Base-by-base conservation (phyloP, 176 grass and related monocot genomes). In the Aegilops sharonensis region DNA sequence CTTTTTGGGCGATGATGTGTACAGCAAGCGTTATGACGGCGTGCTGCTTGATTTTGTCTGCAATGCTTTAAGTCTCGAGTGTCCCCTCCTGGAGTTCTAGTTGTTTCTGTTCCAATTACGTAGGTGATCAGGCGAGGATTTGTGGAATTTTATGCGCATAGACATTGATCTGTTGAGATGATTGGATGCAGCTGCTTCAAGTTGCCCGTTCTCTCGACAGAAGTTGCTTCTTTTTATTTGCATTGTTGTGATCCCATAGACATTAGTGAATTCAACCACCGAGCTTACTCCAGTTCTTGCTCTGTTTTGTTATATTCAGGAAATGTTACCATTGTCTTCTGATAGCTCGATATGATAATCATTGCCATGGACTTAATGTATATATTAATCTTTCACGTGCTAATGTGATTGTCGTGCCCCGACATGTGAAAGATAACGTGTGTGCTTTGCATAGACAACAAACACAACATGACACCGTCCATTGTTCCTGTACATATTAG, bases 141-240 rank as follows among this genome's bases (percentile, higher is more conserved):
- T 6, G n/a, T 84, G 69, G 15, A 27, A 66, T 36, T 83, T 42
- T 27, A 59, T 84, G 35, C 34, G 21, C 24, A 10, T 15, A 43
- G n/a, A 79, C 60, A 47, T 72, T 91, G 75, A 84, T 75, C 67
- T 48, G 29, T 80, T 75, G 47, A 63, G 68, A 64, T 85, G 43
- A 47, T 70, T 61, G 7, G 29, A 17, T 48, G 45, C 35, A 24
- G n/a, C 68, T 68, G 18, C 62, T 8, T 39, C 20, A 68, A 68
- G 35, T 31, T 74, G 29, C 29, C 14, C 5, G 5, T 52, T 62
- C 34, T 42, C 14, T 64, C 3, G 20, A 7, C 20, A n/a, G 4
- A 30, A 15, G 15, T 54, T 14, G 12, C 70, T 45, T 73, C 12
- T 45, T 8, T 82, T 47, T 32, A 5, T 72, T 61, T 75, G 47